phyloP scores from a whole-genome alignment of 2,329 filamentous ascomycete species.

The Epichloe gansuensis region DNA sequence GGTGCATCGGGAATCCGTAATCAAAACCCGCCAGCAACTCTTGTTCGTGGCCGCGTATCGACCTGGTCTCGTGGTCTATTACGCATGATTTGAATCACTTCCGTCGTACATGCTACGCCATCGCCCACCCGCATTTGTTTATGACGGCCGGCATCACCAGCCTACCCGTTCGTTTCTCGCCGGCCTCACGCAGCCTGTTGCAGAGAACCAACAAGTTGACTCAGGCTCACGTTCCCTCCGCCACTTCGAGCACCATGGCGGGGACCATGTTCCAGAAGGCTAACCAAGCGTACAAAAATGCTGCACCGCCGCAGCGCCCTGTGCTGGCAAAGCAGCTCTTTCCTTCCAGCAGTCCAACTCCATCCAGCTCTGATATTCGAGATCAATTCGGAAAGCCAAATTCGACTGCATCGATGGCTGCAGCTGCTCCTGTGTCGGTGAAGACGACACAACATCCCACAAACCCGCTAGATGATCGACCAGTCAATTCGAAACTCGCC shows the following conservation, averaged over 20 bases:
- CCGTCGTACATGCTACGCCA: not conserved
- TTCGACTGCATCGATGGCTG: slow-evolving; percentile 20
- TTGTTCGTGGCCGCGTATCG: not conserved
- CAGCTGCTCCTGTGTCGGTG: slow-evolving; percentile 23
- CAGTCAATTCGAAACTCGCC: slow-evolving; percentile 21
- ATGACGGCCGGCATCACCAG: slow-evolving; percentile 23
- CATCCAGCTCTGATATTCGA: slow-evolving; percentile 34
- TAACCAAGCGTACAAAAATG: slow-evolving; percentile 4
- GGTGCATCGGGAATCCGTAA: not conserved
- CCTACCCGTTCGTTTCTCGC: slow-evolving; percentile 25
- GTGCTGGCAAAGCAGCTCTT: slow-evolving; percentile 40
- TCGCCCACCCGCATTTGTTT: slow-evolving; percentile 13
- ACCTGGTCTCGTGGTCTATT: not conserved
- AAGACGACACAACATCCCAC: slow-evolving; percentile 20
- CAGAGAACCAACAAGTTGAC: slow-evolving; percentile 14
- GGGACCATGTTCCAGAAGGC: slow-evolving; percentile 10
- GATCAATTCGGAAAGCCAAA: slow-evolving; percentile 37
- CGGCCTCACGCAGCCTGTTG: slow-evolving; percentile 18
- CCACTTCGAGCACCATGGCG: slow-evolving; percentile 1
- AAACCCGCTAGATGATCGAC: slow-evolving; percentile 17
- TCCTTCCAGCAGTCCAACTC: slow-evolving; percentile 42
- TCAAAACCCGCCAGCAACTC: not conserved
- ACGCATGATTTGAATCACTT: not conserved
- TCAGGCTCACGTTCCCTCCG: slow-evolving; percentile 12
- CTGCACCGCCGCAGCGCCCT: slow-evolving; percentile 23